A percentile compares a stretch with the other conserved stretches of the same genome.
Evolutionary conservation across 306 rosid species (phyloP).

Genomic region (Ammopiptanthus mongolicus): DNA sequence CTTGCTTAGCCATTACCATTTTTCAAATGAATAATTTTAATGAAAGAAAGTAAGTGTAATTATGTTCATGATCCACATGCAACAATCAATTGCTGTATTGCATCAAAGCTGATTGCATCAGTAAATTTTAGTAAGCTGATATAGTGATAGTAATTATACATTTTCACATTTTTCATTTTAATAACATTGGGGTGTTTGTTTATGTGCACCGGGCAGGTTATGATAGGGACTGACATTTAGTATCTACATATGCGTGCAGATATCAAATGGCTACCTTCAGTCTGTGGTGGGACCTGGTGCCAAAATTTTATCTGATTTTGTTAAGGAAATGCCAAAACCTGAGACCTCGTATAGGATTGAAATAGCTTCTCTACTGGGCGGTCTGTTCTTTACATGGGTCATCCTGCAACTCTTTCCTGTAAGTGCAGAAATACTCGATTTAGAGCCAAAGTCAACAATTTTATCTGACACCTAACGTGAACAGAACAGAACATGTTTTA

Average conservation of each 20-base stretch:
- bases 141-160: background rate
- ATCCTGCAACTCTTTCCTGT: conserved; percentile 87
- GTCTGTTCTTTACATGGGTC: conserved; percentile 83
- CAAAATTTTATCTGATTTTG: conserved; percentile 55
- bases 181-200: background rate
- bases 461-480: background rate
- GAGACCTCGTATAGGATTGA: conserved; percentile 41
- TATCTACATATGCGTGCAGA: conserved; percentile 39
- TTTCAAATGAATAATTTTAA: conserved; percentile 5
- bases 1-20: background rate
- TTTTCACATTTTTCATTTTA: conserved; percentile 2
- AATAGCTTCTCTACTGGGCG: conserved; percentile 59
- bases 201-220: conserved; percentile 12
- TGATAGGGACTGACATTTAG: conserved; percentile 13
- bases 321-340: conserved; percentile 86
- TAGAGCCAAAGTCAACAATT: conserved; percentile 8
- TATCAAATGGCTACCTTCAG: conserved; percentile 77
- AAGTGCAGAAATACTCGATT: conserved; percentile 29
- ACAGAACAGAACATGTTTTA: conserved; percentile 1
- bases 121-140: background rate
- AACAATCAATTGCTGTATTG: background rate
- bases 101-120: background rate
- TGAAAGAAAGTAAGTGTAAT: conserved; percentile 5
- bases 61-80: conserved; percentile 4
- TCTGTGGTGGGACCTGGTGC: conserved; percentile 59